phyloP scores from a whole-genome alignment of 129 eudicot species.

The Tagetes erecta region DNA sequence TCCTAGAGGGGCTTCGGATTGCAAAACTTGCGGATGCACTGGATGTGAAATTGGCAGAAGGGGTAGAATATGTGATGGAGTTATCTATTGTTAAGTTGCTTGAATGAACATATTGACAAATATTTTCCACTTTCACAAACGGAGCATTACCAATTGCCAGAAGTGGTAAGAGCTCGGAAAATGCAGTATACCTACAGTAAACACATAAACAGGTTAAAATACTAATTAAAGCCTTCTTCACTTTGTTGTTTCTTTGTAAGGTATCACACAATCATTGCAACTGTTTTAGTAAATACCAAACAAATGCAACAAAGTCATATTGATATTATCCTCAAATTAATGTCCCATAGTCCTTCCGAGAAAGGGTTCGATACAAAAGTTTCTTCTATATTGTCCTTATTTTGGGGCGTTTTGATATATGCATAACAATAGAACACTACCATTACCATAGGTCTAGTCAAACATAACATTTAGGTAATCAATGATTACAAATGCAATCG shows the following conservation, averaged over 20 bases:
- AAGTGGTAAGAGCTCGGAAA: constrained; percentile 8
- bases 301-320: not conserved
- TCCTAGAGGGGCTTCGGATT: not conserved
- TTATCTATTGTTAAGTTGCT: not conserved
- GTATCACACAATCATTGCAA: not conserved
- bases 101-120: not conserved
- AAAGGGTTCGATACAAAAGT: not conserved
- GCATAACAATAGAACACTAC: not conserved
- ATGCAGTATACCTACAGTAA: not conserved
- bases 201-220: not conserved
- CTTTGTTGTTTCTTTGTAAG: not conserved
- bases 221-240: not conserved
- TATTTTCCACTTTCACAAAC: not conserved
- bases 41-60: constrained; percentile 4
- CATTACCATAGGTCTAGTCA: not conserved
- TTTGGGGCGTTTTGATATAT: not conserved
- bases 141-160: not conserved
- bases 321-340: not conserved
- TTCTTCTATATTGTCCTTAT: not conserved
- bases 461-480: not conserved
- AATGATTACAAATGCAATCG: not conserved
- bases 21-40: not conserved
- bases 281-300: not conserved
- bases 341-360: not conserved
- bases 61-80: not conserved